These are phyloP conservation scores for Paracamarosporium sp. DNA, from an alignment of 2,329 filamentous ascomycete species.

Conservation along the genomic window DNA sequence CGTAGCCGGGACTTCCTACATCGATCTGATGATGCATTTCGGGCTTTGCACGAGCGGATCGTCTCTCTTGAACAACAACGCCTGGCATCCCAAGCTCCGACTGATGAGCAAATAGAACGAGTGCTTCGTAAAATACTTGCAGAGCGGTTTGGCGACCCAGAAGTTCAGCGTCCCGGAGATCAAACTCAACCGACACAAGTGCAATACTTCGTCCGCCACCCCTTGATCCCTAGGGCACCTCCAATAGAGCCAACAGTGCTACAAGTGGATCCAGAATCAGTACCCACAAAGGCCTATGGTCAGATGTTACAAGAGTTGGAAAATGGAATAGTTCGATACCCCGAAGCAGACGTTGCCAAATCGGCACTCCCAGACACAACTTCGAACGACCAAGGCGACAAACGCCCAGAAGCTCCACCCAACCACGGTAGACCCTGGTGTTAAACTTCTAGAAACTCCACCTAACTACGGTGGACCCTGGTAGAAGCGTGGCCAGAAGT, in stretches of 20 bases:
- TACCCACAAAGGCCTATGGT: slow-evolving; percentile 37
- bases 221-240: slow-evolving; percentile 21
- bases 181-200: slow-evolving; percentile 18
- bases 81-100: slow-evolving; percentile 28
- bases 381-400: slow-evolving; percentile 11
- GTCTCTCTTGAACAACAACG: slow-evolving; percentile 32
- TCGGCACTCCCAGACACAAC: background rate
- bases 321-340: slow-evolving; percentile 24
- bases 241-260: slow-evolving; percentile 28
- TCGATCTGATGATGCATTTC: slow-evolving; percentile 36
- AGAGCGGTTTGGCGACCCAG: slow-evolving; percentile 32
- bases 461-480: background rate
- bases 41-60: slow-evolving; percentile 34
- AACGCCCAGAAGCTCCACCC: background rate
- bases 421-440: slow-evolving; percentile 3
- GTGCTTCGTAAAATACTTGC: slow-evolving; percentile 44
- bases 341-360: slow-evolving; percentile 17
- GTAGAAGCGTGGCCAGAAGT: background rate
- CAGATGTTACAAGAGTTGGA: slow-evolving; percentile 39
- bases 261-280: slow-evolving; percentile 32
- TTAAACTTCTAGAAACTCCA: slow-evolving; percentile 4
- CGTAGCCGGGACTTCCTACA: slow-evolving; percentile 38
- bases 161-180: slow-evolving; percentile 13
- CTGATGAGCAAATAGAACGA: slow-evolving; percentile 44
- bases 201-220: slow-evolving; percentile 25